Percentiles rank a stretch among this genome's conserved stretches.
phyloP scores from a whole-genome alignment of 2,329 filamentous ascomycete species.

The Botrytis pseudocinerea region DNA sequence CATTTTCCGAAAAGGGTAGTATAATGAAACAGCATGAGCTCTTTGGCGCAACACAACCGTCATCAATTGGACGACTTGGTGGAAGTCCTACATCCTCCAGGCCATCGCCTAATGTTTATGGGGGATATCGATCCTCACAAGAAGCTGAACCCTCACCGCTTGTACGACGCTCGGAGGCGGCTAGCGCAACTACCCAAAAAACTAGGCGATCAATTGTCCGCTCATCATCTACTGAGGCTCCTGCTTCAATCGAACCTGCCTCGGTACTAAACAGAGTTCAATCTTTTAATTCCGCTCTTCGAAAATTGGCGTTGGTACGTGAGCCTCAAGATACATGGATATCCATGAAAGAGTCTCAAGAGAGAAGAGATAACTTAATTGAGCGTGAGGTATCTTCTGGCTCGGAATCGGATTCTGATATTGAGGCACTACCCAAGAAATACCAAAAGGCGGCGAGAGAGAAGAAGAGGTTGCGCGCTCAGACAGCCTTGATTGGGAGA shows the following conservation, averaged over 20 bases:
- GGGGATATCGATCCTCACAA: conserved; percentile 31
- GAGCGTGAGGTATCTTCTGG: conserved; percentile 18
- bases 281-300: conserved; percentile 28
- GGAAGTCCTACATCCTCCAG: conserved; percentile 37
- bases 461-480: neutral
- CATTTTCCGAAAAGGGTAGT: conserved; percentile 38
- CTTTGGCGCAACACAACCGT: conserved; percentile 40
- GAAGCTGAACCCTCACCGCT: conserved; percentile 34
- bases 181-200: conserved; percentile 25
- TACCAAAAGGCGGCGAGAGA: neutral
- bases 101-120: conserved; percentile 38
- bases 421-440: conserved; percentile 25
- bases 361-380: conserved; percentile 28
- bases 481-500: neutral
- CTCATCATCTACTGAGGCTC: conserved; percentile 25
- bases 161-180: conserved; percentile 16
- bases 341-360: conserved; percentile 39
- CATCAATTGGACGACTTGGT: conserved; percentile 33
- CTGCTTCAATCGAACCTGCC: conserved; percentile 1
- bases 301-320: conserved; percentile 17
- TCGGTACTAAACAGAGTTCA: conserved; percentile 20
- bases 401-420: conserved; percentile 32
- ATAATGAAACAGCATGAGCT: conserved; percentile 37
- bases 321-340: conserved; percentile 34
- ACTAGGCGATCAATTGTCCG: conserved; percentile 27